Percentiles rank a stretch among this genome's conserved stretches.
These are phyloP conservation scores for Cichorium intybus DNA, from an alignment of 140 eudicot species.

Conservation along the genomic window DNA sequence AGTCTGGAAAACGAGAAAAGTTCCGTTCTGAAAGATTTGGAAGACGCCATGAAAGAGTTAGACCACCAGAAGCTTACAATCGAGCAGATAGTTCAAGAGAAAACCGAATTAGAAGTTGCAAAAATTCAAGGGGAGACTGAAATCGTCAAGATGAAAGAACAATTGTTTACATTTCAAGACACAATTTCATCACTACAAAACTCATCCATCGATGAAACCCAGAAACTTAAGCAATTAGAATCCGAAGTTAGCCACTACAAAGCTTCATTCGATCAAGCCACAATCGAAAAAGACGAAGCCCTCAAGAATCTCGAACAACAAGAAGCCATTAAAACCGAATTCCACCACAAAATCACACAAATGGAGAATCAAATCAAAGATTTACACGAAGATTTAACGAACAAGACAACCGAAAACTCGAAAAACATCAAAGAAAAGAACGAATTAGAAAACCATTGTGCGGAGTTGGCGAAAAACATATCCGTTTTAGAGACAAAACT, in stretches of 20 bases:
- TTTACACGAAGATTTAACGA: slow-evolving; percentile 18
- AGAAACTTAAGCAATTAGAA: slow-evolving; percentile 33
- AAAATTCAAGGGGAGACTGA: slow-evolving; percentile 39
- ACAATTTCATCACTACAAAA: slow-evolving; percentile 26
- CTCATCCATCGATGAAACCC: slow-evolving; percentile 19
- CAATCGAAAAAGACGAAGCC: slow-evolving; percentile 42
- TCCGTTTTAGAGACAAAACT: slow-evolving; percentile 35
- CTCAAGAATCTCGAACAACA: slow-evolving; percentile 33
- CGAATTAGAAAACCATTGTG: slow-evolving; percentile 37
- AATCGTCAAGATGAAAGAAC: slow-evolving; percentile 30
- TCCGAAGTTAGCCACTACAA: slow-evolving; percentile 36
- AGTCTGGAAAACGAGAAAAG: slow-evolving; percentile 43
- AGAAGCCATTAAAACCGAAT: slow-evolving; percentile 22
- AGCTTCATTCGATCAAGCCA: slow-evolving; percentile 30
- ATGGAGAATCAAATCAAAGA: slow-evolving; percentile 46
- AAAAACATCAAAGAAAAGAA: slow-evolving; percentile 40
- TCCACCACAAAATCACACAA: slow-evolving; percentile 25
- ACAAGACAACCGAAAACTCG: slow-evolving; percentile 28
- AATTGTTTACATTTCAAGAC: slow-evolving; percentile 26
- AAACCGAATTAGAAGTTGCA: slow-evolving; percentile 30
- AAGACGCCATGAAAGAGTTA: slow-evolving; percentile 32
- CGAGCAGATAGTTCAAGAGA: slow-evolving; percentile 31
- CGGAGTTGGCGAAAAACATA: slow-evolving; percentile 35
- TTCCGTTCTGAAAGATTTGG: slow-evolving; percentile 36
- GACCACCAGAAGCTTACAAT: slow-evolving; percentile 28